Conservation (phyloP, 108 stramenopile species). For the Cyclotella kingstonii region DNA sequence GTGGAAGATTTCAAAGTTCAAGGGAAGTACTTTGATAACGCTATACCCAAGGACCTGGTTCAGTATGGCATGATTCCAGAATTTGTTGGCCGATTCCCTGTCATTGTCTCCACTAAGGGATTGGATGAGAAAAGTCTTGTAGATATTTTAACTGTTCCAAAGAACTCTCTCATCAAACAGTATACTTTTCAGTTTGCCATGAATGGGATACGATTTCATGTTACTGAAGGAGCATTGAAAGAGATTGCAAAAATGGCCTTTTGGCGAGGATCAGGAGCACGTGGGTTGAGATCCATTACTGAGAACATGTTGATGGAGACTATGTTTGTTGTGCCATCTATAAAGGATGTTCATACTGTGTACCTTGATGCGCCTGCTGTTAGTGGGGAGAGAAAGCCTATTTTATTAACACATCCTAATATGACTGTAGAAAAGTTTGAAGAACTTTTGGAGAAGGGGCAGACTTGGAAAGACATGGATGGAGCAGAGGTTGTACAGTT, state of each 20-base stretch:
- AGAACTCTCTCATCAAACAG: slow-evolving; percentile 96
- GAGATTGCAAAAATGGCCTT: slow-evolving; percentile 92
- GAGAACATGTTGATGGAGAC: slow-evolving; percentile 93
- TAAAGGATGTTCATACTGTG: slow-evolving; percentile 87
- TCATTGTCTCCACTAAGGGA: slow-evolving; percentile 93
- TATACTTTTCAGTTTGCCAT: slow-evolving; percentile 93
- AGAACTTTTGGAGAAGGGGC: slow-evolving; percentile 51
- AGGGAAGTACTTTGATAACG: slow-evolving; percentile 86
- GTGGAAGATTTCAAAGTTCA: slow-evolving; percentile 85
- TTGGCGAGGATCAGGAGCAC: slow-evolving; percentile 89
- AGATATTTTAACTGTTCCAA: slow-evolving; percentile 94
- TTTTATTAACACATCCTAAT: slow-evolving; percentile 71
- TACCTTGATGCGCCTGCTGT: slow-evolving; percentile 91
- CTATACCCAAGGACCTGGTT: slow-evolving; percentile 93
- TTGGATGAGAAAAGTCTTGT: slow-evolving; percentile 86
- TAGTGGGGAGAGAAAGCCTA: slow-evolving; percentile 78
- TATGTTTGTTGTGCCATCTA: slow-evolving; percentile 90
- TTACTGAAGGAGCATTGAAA: slow-evolving; percentile 87
- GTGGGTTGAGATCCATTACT: slow-evolving; percentile 93
- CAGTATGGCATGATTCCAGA: slow-evolving; percentile 97
- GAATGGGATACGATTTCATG: slow-evolving; percentile 93
- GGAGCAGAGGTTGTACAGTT: slow-evolving; percentile 53
- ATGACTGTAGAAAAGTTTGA: slow-evolving; percentile 81
- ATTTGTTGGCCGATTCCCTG: slow-evolving; percentile 95
- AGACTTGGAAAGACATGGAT: slow-evolving; percentile 48